These are phyloP conservation scores for Phytophthora litchii DNA, from an alignment of 352 stramenopile species.

Conservation along the genomic window DNA sequence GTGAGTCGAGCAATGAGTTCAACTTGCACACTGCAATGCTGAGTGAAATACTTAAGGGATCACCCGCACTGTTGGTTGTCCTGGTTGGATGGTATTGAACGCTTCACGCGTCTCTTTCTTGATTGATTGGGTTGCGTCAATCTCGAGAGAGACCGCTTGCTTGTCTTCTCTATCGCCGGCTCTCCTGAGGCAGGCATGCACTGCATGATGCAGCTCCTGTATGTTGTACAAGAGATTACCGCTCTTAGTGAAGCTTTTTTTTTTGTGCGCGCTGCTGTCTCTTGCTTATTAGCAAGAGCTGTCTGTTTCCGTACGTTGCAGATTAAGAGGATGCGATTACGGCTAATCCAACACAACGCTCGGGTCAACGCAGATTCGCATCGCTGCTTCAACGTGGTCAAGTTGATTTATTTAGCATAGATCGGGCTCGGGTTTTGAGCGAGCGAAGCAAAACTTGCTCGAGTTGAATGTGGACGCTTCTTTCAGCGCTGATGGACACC, in stretches of 20 bases:
- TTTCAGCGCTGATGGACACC: slow-evolving; percentile 1
- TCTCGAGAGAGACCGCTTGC: slow-evolving; percentile 5
- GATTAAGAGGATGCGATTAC: too few species aligned
- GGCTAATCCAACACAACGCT: too few species aligned
- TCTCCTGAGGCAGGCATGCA: slow-evolving; percentile 9
- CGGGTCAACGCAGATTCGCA: too few species aligned
- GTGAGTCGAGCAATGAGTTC: not conserved
- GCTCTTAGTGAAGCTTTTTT: slow-evolving; percentile 1
- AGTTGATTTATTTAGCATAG: too few species aligned
- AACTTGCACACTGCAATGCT: not conserved
- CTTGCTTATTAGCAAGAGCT: slow-evolving; percentile 1
- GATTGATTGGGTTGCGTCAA: slow-evolving; percentile 20
- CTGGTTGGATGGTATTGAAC: not conserved
- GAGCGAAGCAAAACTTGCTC: too few species aligned
- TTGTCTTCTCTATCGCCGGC: slow-evolving; percentile 8
- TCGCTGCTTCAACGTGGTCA: too few species aligned
- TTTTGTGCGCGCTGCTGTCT: not conserved
- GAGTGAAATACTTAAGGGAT: slow-evolving; percentile 9
- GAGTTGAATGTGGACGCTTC: not conserved
- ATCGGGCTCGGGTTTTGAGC: too few species aligned
- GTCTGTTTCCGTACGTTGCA: not conserved
- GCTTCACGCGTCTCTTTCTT: slow-evolving; percentile 11
- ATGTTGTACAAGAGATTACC: too few species aligned
- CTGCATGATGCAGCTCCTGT: too few species aligned
- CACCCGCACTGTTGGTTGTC: not conserved